Evolutionary conservation across 495 filamentous ascomycete genomes (phyloP), one percentile per base, ranked within the genome.

Genomic region (Beverwykella pulmonaria): DNA sequence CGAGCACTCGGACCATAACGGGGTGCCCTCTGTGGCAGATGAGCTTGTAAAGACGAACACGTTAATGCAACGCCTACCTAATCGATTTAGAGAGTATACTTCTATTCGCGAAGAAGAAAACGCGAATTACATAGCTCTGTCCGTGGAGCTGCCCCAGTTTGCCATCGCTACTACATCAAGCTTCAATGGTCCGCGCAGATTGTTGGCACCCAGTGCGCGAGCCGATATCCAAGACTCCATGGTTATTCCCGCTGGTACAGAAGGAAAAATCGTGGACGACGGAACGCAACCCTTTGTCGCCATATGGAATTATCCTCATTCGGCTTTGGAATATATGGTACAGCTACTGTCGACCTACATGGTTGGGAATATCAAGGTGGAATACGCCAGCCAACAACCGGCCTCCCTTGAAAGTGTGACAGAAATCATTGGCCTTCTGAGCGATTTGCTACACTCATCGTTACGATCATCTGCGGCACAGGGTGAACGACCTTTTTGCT

Each of bases 31-130:
- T 1, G 79, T 88, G 10, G 73, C 84, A 25, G 70, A 79, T 14
- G 80, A 88, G 57, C 76, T 97, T 17, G 27, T 14, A 80, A 85
- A 61, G 81, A 78, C 53, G 85, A 90, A 63, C 78, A 86, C 83
- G 6, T 87, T 96, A 64, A 97, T 93, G 10, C 85, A 92, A 59
- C 77, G 82, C 17, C 75, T 95, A 14, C 86, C 90, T 30, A 72
- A 80, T 0, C 74, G 80, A 49, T 96, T 90, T 70, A 78, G 75
- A 27, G 86, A 83, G 10, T 96, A 96, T 71, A 82, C 87, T 61
- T 86, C 89, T 3, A 84, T 88, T 27, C 84, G 86, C 41, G 92
- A 96, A 72, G 92, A 96, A 67, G 92, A 96, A 50, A 91, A 94
- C 69, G 84, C 83, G 34, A 91, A 92, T 68, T 82, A 76, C 12